These are phyloP conservation scores for Pythium monospermum DNA, from an alignment of 352 stramenopile species.

Conservation along the genomic window DNA sequence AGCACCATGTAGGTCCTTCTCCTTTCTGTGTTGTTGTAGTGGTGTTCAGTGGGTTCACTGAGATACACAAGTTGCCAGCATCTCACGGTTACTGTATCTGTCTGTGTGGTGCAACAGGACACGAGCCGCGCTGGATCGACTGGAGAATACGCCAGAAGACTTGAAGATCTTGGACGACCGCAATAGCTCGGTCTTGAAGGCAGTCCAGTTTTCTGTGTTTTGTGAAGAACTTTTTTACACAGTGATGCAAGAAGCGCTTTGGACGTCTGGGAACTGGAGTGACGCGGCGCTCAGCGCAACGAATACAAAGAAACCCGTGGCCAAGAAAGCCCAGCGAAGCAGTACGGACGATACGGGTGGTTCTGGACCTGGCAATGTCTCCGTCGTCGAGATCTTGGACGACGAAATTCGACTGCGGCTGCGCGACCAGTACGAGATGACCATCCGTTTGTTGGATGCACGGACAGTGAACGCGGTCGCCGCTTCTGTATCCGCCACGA, in stretches of 20 bases:
- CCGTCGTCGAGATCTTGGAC: conserved; percentile 74
- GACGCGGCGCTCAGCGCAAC: conserved; percentile 54
- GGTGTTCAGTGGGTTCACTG: background rate
- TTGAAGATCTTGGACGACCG: conserved; percentile 53
- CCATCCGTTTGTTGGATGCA: conserved; percentile 65
- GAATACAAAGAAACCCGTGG: conserved; percentile 22
- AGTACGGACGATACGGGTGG: conserved; percentile 26
- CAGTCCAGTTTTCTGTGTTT: conserved; percentile 84
- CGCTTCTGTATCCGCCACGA: too few species aligned
- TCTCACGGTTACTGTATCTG: too few species aligned
- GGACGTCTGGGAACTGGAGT: conserved; percentile 59
- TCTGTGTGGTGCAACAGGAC: conserved; percentile 24
- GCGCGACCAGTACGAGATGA: conserved; percentile 68
- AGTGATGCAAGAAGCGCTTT: conserved; percentile 76
- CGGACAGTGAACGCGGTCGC: too few species aligned
- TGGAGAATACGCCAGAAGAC: conserved; percentile 63
- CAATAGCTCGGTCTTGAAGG: conserved; percentile 67
- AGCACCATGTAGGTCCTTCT: conserved; percentile 12
- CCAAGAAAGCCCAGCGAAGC: conserved; percentile 36
- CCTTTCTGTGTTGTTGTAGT: background rate
- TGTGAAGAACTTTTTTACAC: conserved; percentile 84
- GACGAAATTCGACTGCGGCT: conserved; percentile 77
- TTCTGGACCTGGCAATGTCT: conserved; percentile 30
- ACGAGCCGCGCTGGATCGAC: conserved; percentile 43
- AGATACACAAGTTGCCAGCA: too few species aligned